Conservation (phyloP, 2,329 filamentous ascomycete genomes). For the Corynespora cassiicola region DNA sequence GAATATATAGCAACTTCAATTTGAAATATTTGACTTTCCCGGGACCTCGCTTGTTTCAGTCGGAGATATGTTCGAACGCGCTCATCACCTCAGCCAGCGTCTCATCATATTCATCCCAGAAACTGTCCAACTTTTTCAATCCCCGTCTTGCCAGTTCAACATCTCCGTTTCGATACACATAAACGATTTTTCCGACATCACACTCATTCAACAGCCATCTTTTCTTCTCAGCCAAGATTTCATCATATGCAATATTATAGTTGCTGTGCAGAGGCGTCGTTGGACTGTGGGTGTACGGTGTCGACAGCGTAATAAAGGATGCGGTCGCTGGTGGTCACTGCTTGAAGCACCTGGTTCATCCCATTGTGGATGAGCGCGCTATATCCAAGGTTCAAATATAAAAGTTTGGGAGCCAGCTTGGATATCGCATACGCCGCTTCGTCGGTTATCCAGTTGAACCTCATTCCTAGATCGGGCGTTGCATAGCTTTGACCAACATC, state of each 20-base stretch:
- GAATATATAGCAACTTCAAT: no score
- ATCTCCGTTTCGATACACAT: constrained; percentile 47
- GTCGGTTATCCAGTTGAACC: constrained; percentile 57
- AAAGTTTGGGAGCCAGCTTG: constrained; percentile 41
- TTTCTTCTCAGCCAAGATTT: no score
- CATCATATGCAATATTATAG: no score
- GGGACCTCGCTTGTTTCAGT: no score
- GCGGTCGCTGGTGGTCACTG: constrained; percentile 36
- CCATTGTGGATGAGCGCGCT: constrained; percentile 30
- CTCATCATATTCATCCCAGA: constrained; percentile 24
- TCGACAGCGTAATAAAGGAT: constrained; percentile 48
- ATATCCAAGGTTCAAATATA: constrained; percentile 53
- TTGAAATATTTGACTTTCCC: no score
- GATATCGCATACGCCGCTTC: constrained; percentile 40
- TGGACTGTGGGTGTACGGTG: constrained; percentile 43
- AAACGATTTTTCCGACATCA: constrained; percentile 34
- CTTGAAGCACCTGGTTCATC: constrained; percentile 33
- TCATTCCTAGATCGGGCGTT: constrained; percentile 48
- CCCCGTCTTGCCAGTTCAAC: constrained; percentile 36
- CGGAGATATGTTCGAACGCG: no score
- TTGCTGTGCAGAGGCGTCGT: no score
- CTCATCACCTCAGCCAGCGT: constrained; percentile 23
- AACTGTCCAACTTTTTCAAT: constrained; percentile 38
- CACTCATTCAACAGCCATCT: constrained; percentile 27
- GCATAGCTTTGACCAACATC: constrained; percentile 56